A percentile compares a stretch with the other conserved stretches of the same genome.
phyloP scores from a whole-genome alignment of 2,329 filamentous ascomycete genomes.

The Pseudopithomyces maydicus region DNA sequence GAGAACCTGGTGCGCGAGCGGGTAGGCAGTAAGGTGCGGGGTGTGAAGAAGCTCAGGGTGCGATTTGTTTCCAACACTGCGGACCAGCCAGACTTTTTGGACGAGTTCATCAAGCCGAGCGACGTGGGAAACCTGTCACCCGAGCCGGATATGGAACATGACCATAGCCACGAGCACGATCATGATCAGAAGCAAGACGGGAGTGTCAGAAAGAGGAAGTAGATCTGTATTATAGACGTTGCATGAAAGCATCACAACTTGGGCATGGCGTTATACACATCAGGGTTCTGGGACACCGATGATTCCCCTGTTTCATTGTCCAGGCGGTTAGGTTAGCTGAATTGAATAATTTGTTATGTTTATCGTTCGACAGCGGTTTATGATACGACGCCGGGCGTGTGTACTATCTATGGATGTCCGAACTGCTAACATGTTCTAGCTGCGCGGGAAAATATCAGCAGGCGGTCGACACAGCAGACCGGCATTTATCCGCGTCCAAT shows the following conservation, averaged over 20 bases:
- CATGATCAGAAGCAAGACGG: constrained; percentile 29
- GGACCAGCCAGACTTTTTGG: constrained; percentile 63
- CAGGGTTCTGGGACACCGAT: constrained; percentile 9
- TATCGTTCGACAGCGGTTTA: background rate
- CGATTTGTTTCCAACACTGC: constrained; percentile 77
- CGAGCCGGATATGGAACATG: constrained; percentile 35
- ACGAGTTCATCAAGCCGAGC: constrained; percentile 63
- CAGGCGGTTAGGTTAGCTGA: constrained; percentile 2
- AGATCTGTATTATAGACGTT: constrained; percentile 25
- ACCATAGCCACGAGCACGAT: constrained; percentile 35
- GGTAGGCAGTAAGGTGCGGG: constrained; percentile 78
- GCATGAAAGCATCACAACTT: constrained; percentile 15
- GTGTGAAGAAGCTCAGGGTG: constrained; percentile 81
- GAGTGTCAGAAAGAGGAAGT: constrained; percentile 23
- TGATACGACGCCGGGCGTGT: too few species aligned
- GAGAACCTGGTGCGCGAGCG: constrained; percentile 75
- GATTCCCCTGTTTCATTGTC: constrained; percentile 19
- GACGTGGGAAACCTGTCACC: constrained; percentile 34
- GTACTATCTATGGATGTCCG: background rate
- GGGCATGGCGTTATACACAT: constrained; percentile 29
- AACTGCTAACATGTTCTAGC: background rate
- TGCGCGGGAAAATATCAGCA: constrained; percentile 3
- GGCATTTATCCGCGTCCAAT: constrained; percentile 36
- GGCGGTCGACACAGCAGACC: constrained; percentile 5
- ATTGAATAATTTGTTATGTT: constrained; percentile 11